Evolutionary conservation across 805 yeast genomes (phyloP), one percentile per base, ranked within the genome.

Genomic region (Nakazawaea pomicola): DNA sequence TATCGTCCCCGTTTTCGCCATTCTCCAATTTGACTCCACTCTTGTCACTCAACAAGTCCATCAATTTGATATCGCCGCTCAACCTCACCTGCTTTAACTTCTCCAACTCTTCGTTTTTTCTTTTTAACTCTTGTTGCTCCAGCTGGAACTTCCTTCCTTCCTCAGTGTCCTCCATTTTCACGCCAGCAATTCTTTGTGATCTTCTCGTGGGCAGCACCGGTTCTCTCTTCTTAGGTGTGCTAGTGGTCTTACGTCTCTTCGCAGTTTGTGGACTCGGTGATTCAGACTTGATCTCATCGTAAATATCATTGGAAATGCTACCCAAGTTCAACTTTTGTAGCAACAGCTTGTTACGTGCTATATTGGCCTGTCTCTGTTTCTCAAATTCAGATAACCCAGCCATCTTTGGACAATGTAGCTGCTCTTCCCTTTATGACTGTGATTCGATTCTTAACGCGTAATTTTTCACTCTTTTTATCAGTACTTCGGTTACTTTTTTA

Each of bases 171-270:
- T 80, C 90, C 40, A 72, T 56, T 45, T 75, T 68, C 1, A 78
- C 71, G 1, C 96, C 96, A 4, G 87, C 86, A 18, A 90, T 54
- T 48, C 97, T 68, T 37, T 88, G 69, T 0, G 96, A 88, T 46
- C 89, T 71, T 55, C 96, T 69, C 1, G 80, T 67, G 0, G 95
- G 95, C 12, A 67, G 54, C 10, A 58, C 61, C 20, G 58, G 56
- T 8, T 56, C 53, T 29, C 55, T 54, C 37, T 40, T 53, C 52
- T 48, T 53, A 43, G 53, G 29, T 12, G 50, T 50, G n/a, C n/a
- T n/a, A n/a, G n/a, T n/a, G 16, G 37, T 42, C 49, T 44, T 43
- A 6, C 42, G 33, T 19, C 18, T 42, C 32, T 29, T 25, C 19
- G 27, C 17, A 40, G 44, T 21, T 36, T 47, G 45, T 31, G 36